A percentile compares a stretch with the other conserved stretches of the same genome.
Evolutionary conservation across 805 yeast genomes (phyloP).

Genomic region (Jamesozyma rosinii): DNA sequence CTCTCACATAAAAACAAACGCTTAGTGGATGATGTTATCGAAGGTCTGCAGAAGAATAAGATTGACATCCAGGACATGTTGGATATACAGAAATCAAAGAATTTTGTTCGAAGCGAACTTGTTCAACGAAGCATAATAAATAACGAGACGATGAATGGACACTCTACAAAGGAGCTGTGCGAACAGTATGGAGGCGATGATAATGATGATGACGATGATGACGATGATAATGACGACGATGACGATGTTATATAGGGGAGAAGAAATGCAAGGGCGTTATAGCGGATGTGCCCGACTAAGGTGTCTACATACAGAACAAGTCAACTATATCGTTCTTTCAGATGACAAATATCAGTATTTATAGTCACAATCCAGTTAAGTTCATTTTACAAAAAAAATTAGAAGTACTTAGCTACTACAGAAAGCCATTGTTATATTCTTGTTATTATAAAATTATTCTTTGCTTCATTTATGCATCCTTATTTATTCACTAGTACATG

Average conservation of each 20-base stretch:
- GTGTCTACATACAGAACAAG: no score
- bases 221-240: constrained; percentile 1
- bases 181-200: background rate
- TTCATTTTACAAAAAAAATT: background rate
- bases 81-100: background rate
- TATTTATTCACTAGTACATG: no score
- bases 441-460: no score
- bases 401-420: background rate
- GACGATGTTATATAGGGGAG: background rate
- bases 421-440: background rate
- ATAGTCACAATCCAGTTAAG: background rate
- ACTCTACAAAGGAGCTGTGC: background rate
- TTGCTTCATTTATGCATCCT: no score
- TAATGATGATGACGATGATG: background rate
- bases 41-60: constrained; percentile 5
- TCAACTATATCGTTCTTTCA: no score
- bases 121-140: constrained; percentile 2
- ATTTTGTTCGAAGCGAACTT: constrained; percentile 1
- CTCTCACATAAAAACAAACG: constrained; percentile 1
- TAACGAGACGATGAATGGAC: background rate
- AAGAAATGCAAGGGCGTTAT: no score
- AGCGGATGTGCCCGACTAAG: no score
- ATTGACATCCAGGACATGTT: constrained; percentile 1
- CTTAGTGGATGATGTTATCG: constrained; percentile 8
- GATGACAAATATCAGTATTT: no score